These are phyloP conservation scores for Blastomyces parvus DNA, from an alignment of 2,329 filamentous ascomycete species.

Conservation along the genomic window DNA sequence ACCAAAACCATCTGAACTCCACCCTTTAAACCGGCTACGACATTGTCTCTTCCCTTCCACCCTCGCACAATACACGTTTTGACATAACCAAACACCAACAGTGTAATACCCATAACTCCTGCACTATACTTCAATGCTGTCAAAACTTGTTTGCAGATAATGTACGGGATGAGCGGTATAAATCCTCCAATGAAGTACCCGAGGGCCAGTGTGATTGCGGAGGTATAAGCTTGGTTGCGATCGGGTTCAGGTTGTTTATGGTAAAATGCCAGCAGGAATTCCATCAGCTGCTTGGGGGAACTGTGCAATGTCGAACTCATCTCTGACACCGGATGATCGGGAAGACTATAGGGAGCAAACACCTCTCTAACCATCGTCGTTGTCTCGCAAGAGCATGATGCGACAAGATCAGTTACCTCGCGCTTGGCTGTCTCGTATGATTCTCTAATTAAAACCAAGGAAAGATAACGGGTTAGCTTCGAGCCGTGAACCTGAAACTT, in stretches of 20 bases:
- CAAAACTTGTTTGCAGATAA: constrained; percentile 43
- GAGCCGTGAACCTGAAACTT: constrained; percentile 3
- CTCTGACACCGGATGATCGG: constrained; percentile 26
- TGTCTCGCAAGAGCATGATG: constrained; percentile 30
- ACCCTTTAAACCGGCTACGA: constrained; percentile 47
- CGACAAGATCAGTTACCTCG: constrained; percentile 35
- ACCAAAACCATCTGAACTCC: constrained; percentile 56
- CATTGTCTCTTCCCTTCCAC: constrained; percentile 37
- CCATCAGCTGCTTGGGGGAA: constrained; percentile 33
- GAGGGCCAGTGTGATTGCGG: constrained; percentile 55
- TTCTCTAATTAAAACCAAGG: constrained; percentile 24
- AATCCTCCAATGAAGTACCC: constrained; percentile 63
- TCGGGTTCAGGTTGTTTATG: constrained; percentile 39
- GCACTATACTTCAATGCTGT: constrained; percentile 43
- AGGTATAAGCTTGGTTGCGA: constrained; percentile 40
- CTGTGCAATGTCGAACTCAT: constrained; percentile 31
- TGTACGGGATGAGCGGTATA: constrained; percentile 62
- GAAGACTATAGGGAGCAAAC: constrained; percentile 35
- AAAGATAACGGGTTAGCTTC: background rate
- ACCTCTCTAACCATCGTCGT: constrained; percentile 32
- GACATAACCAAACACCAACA: constrained; percentile 35
- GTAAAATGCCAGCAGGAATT: constrained; percentile 42
- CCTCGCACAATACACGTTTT: constrained; percentile 41
- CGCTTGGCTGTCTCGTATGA: constrained; percentile 39
- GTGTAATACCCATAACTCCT: constrained; percentile 34